These are phyloP conservation scores for Aschersonia sp. DNA, from an alignment of 2,329 filamentous ascomycete species.

Conservation along the genomic window DNA sequence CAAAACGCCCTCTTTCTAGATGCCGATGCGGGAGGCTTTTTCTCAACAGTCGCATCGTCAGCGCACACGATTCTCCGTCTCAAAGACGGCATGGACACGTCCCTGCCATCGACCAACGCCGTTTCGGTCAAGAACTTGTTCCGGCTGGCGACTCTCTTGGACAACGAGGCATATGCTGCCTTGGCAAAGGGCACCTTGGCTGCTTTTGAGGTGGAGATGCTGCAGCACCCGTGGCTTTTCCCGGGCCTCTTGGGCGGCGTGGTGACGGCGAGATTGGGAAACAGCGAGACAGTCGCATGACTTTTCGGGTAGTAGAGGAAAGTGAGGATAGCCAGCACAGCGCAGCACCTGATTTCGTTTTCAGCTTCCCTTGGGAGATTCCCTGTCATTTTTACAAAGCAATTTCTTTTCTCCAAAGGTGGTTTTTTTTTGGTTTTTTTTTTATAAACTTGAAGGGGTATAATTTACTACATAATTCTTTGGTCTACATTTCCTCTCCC, in stretches of 20 bases:
- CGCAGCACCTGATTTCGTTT: too few species aligned
- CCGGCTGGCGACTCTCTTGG: slow-evolving; percentile 56
- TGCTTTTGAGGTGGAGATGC: slow-evolving; percentile 80
- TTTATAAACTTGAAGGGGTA: too few species aligned
- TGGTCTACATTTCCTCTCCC: slow-evolving; percentile 1
- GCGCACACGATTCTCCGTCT: slow-evolving; percentile 67
- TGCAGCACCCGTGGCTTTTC: slow-evolving; percentile 89
- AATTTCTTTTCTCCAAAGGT: too few species aligned
- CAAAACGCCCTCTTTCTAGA: slow-evolving; percentile 74
- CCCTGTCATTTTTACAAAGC: too few species aligned
- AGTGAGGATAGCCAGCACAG: background rate
- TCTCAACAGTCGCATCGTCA: slow-evolving; percentile 48
- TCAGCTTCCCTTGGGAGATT: too few species aligned
- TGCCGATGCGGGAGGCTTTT: slow-evolving; percentile 49
- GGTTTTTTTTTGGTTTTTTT: too few species aligned
- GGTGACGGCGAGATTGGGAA: slow-evolving; percentile 59
- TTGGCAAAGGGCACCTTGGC: slow-evolving; percentile 61
- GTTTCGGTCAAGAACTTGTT: slow-evolving; percentile 80
- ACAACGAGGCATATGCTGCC: slow-evolving; percentile 46
- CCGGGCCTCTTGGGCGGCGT: slow-evolving; percentile 64
- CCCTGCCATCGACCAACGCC: slow-evolving; percentile 80
- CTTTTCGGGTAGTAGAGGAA: slow-evolving; percentile 9
- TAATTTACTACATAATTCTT: too few species aligned
- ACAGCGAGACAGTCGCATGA: slow-evolving; percentile 23
- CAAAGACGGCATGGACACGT: slow-evolving; percentile 91